phyloP scores from a whole-genome alignment of 2,329 filamentous ascomycete genomes.

The Neofusicoccum ribis region DNA sequence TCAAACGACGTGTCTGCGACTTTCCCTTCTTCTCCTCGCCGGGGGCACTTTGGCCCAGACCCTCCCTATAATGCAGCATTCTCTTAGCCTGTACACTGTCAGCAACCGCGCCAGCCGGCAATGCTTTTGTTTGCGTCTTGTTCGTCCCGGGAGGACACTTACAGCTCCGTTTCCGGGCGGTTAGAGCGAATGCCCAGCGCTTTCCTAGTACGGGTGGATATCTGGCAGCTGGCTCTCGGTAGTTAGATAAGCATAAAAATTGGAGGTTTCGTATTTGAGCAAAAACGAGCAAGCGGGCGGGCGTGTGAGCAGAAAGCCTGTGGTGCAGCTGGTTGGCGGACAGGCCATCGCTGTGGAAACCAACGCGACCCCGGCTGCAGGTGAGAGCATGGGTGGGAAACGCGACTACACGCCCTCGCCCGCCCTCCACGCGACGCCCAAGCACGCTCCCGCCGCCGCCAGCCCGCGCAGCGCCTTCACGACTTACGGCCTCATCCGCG shows the following conservation, averaged over 20 bases:
- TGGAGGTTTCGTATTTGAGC: not conserved
- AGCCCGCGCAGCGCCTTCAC: not conserved
- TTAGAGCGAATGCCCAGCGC: constrained; percentile 13
- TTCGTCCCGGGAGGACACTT: not conserved
- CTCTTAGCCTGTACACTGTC: constrained; percentile 14
- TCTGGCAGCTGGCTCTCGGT: constrained; percentile 14
- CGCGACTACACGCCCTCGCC: constrained; percentile 11
- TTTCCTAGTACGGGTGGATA: constrained; percentile 9
- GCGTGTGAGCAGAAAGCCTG: not conserved
- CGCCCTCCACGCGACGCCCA: not conserved
- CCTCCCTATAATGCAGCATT: constrained; percentile 15
- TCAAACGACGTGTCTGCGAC: not conserved
- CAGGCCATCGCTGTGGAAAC: constrained; percentile 14
- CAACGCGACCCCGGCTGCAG: not conserved
- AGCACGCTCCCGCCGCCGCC: not conserved
- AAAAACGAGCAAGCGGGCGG: not conserved
- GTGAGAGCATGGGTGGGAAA: not conserved
- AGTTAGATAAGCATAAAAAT: constrained; percentile 16
- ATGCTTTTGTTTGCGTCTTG: constrained; percentile 10
- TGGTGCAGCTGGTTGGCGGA: not conserved
- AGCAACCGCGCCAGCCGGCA: not conserved
- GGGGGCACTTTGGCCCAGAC: constrained; percentile 6
- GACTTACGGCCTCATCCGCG: constrained; percentile 2
- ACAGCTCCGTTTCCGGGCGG: constrained; percentile 7
- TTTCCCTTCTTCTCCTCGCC: not conserved